Conservation (phyloP, 495 filamentous ascomycete genomes). For the Aspergillus wentii region DNA sequence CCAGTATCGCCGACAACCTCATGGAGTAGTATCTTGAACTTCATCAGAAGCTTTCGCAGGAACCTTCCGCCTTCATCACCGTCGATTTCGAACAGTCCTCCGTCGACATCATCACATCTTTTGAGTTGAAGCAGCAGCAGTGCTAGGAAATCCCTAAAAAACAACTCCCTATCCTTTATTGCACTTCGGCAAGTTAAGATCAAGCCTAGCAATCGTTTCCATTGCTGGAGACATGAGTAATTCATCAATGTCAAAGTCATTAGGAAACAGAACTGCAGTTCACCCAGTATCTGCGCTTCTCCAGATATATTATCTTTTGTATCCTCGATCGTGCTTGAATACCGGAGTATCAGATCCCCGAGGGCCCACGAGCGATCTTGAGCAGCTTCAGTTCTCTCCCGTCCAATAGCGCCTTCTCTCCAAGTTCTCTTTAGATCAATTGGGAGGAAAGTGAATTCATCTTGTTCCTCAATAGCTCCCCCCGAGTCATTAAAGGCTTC, state of each 20-base stretch:
- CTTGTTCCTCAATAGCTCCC: conserved; percentile 17
- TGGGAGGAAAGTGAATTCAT: conserved; percentile 42
- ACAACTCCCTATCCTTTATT: conserved; percentile 46
- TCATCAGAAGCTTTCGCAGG: conserved; percentile 48
- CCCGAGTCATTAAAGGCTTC: conserved; percentile 6
- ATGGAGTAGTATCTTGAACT: conserved; percentile 43
- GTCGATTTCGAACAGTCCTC: conserved; percentile 50
- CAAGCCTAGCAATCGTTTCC: conserved; percentile 70
- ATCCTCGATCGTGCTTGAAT: conserved; percentile 13
- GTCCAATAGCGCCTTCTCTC: conserved; percentile 61
- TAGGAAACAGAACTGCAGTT: conserved; percentile 81
- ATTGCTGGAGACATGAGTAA: conserved; percentile 81
- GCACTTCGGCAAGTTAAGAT: conserved; percentile 65
- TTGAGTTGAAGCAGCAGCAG: conserved; percentile 65
- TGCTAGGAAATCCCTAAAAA: conserved; percentile 58
- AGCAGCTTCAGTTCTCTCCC: conserved; percentile 66
- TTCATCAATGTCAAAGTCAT: conserved; percentile 79
- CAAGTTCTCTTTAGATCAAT: conserved; percentile 59
- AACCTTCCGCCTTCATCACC: conserved; percentile 50
- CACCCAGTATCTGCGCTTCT: conserved; percentile 62
- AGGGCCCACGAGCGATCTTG: conserved; percentile 71
- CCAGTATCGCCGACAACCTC: conserved; percentile 30
- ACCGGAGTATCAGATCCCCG: conserved; percentile 42
- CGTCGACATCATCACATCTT: conserved; percentile 65
- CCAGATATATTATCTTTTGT: conserved; percentile 17